Evolutionary conservation across 768 basidiomycete genomes (phyloP).

Genomic region (Pisolithus marmoratus): DNA sequence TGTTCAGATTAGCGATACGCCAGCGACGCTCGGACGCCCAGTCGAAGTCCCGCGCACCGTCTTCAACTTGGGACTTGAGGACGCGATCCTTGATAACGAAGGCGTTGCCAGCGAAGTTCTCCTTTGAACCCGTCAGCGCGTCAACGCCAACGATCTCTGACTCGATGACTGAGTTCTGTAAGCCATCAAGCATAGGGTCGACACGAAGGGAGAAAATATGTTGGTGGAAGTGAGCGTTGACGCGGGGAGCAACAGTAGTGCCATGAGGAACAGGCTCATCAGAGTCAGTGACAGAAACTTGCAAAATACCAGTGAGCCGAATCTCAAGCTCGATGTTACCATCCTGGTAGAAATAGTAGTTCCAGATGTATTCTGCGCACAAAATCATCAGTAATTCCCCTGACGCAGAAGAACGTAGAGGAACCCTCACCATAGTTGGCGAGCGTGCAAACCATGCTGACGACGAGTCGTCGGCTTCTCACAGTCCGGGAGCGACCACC

Average conservation of each 20-base stretch:
- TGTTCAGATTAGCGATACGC: slow-evolving; percentile 70
- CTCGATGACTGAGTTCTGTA: slow-evolving; percentile 78
- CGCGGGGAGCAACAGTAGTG: slow-evolving; percentile 68
- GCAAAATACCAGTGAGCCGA: slow-evolving; percentile 78
- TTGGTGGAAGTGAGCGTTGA: slow-evolving; percentile 83
- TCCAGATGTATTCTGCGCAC: slow-evolving; percentile 71
- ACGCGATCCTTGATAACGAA: slow-evolving; percentile 62
- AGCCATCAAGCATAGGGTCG: slow-evolving; percentile 89
- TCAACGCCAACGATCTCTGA: slow-evolving; percentile 61
- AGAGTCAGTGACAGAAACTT: slow-evolving; percentile 58
- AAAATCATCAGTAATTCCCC: not conserved
- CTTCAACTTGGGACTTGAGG: slow-evolving; percentile 39
- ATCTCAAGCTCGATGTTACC: slow-evolving; percentile 84
- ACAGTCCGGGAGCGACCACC: slow-evolving; percentile 77
- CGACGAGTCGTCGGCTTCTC: slow-evolving; percentile 76
- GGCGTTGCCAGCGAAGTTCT: slow-evolving; percentile 84
- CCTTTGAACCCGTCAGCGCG: slow-evolving; percentile 64
- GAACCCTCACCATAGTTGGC: slow-evolving; percentile 71
- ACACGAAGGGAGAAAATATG: slow-evolving; percentile 74
- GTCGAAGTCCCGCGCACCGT: slow-evolving; percentile 61
- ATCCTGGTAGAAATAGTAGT: slow-evolving; percentile 88
- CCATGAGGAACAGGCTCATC: slow-evolving; percentile 65
- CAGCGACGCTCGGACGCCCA: slow-evolving; percentile 68
- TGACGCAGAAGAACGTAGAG: not conserved
- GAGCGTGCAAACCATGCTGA: slow-evolving; percentile 88